Evolutionary conservation across 2,329 filamentous ascomycete species (phyloP), one percentile per base, ranked within the genome.

Genomic region (Elsinoe perseae): DNA sequence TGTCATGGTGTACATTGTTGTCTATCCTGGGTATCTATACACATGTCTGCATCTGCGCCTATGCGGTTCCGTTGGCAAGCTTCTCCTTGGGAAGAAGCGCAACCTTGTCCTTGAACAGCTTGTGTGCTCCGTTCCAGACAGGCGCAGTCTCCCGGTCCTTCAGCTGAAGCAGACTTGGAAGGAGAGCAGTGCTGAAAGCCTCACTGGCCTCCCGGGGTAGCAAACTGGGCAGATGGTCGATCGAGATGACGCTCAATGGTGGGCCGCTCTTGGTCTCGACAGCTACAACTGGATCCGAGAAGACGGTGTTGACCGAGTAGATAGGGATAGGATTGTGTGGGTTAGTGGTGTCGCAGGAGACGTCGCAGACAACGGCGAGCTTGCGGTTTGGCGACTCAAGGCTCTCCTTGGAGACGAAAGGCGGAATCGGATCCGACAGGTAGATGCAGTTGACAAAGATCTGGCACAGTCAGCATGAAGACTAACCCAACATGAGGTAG

Each of bases 191-290:
- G 69, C 85, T 89, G 75, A 95, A 96, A 18, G 85, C 85, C 73
- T 96, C 90, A 42, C 84, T 89, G 23, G 89, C 85, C 74, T 96
- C 92, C 54, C 92, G 80, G 1, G 92, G 88, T 34, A 97, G 77
- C 62, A 96, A 80, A 54, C 83, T 86, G 3, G 89, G 89, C 54
- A 95, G 78, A 68, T 95, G 89, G 71, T 95, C 88, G 66, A 95
- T 93, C 69, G 83, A 86, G 72, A 96, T 95, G 63, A 96, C 87
- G 48, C 81, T 84, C 57, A 95, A 73, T 6, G 80, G 79, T 0
- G 82, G 80, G 54, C 75, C 74, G 56, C 77, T 73, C 65, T 74
- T 81, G 61, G 78, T 82, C 30, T 82, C 75, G 21, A 93, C 86
- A 1, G 84, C 80, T 0, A 95, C 84, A 1, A 89, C 95, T n/a